Conservation (phyloP, 2,329 filamentous ascomycete species). For the Apiospora koreana region DNA sequence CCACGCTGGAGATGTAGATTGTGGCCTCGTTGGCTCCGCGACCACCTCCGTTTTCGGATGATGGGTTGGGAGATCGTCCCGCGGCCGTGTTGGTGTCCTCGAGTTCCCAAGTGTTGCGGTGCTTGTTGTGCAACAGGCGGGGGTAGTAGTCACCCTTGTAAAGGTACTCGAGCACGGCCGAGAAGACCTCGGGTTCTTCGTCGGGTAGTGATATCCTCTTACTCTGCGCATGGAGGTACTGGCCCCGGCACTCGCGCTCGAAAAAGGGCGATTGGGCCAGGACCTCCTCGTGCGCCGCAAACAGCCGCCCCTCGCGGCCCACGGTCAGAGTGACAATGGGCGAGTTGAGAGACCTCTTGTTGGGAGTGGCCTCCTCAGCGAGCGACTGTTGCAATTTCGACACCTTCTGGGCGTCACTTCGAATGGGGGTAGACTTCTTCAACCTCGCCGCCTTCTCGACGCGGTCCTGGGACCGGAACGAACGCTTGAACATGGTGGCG, state of each 20-base stretch:
- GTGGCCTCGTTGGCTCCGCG: constrained; percentile 66
- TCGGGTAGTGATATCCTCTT: constrained; percentile 73
- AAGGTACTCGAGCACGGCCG: constrained; percentile 90
- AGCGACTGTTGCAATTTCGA: constrained; percentile 85
- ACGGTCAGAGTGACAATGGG: constrained; percentile 88
- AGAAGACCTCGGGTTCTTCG: constrained; percentile 90
- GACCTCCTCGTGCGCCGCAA: constrained; percentile 94
- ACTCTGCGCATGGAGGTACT: constrained; percentile 74
- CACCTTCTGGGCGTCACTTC: constrained; percentile 73
- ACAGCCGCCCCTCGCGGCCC: constrained; percentile 82
- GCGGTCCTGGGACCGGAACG: constrained; percentile 81
- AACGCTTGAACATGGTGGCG: constrained; percentile 85
- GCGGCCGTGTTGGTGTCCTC: constrained; percentile 61
- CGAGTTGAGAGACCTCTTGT: constrained; percentile 44
- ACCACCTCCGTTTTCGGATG: constrained; percentile 44
- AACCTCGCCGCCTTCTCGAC: constrained; percentile 86
- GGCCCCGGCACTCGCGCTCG: constrained; percentile 67
- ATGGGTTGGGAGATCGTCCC: constrained; percentile 45
- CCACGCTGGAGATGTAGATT: constrained; percentile 73
- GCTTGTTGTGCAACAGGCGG: constrained; percentile 83
- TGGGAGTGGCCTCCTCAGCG: constrained; percentile 44
- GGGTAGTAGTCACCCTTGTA: constrained; percentile 98
- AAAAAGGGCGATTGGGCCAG: constrained; percentile 86
- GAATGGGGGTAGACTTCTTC: constrained; percentile 65
- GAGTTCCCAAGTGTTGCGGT: constrained; percentile 85